These are phyloP conservation scores for Astrothelium macrocarpum DNA, from an alignment of 495 filamentous ascomycete species.

Conservation along the genomic window DNA sequence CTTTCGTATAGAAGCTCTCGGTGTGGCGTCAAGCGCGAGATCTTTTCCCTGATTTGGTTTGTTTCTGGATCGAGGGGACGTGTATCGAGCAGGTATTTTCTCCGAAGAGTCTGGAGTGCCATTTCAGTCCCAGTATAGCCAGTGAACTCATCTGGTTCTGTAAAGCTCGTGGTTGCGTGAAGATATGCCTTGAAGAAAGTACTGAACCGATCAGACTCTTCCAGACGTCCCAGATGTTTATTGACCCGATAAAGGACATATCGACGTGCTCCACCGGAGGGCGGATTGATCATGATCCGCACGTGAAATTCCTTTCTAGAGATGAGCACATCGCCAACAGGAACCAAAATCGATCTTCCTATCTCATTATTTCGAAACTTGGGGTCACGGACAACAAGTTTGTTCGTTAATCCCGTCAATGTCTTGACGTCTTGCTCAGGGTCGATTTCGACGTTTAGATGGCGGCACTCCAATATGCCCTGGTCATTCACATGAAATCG, in stretches of 20 bases:
- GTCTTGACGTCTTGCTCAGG: constrained; percentile 40
- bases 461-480: constrained; percentile 35
- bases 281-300: background rate
- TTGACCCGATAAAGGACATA: constrained; percentile 42
- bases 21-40: background rate
- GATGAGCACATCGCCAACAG: background rate
- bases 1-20: background rate
- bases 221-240: constrained; percentile 41
- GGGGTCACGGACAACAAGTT: constrained; percentile 37
- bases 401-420: constrained; percentile 44
- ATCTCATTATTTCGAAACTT: background rate
- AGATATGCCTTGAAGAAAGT: constrained; percentile 46
- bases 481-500: constrained; percentile 35
- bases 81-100: constrained; percentile 25
- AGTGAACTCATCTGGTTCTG: constrained; percentile 48
- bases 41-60: background rate
- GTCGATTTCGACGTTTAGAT: constrained; percentile 49
- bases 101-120: constrained; percentile 40
- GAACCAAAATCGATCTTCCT: background rate
- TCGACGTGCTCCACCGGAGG: constrained; percentile 19
- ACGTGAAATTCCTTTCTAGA: background rate
- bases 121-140: constrained; percentile 53
- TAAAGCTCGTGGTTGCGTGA: constrained; percentile 49
- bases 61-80: background rate
- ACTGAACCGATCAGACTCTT: constrained; percentile 33